Percentiles rank a stretch among this genome's conserved stretches.
Conservation (phyloP, 2,329 filamentous ascomycete genomes). For the Chaetomium olivaceum region DNA sequence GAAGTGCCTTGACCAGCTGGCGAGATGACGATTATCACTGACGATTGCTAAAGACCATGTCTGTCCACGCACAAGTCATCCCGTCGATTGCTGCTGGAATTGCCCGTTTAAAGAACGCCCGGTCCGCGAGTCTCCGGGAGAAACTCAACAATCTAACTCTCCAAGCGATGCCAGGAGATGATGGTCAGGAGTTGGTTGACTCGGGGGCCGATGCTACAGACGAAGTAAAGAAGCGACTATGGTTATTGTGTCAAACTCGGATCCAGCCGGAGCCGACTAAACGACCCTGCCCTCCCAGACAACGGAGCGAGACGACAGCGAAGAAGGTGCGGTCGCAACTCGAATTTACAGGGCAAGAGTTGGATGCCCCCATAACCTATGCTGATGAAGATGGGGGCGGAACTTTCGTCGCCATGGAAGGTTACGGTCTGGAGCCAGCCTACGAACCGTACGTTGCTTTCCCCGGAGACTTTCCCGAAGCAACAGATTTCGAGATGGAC, state of each 20-base stretch:
- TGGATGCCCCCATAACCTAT: background rate
- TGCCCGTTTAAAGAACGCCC: constrained; percentile 26
- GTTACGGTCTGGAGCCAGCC: background rate
- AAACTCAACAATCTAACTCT: constrained; percentile 23
- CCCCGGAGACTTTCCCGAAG: background rate
- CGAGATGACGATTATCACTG: constrained; percentile 14
- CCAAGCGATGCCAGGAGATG: background rate
- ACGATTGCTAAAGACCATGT: constrained; percentile 25
- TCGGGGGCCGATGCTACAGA: background rate
- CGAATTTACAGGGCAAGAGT: background rate
- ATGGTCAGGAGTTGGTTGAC: background rate
- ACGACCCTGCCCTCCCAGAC: constrained; percentile 2
- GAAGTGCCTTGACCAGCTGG: constrained; percentile 11
- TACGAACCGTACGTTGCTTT: background rate
- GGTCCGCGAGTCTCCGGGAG: constrained; percentile 26
- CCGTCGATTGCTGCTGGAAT: constrained; percentile 27
- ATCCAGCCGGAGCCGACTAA: constrained; percentile 24
- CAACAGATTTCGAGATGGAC: background rate
- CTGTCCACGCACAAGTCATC: constrained; percentile 28
- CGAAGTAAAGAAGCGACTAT: constrained; percentile 25
- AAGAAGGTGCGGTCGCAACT: background rate
- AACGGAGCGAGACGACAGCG: background rate
- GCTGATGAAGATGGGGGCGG: background rate
- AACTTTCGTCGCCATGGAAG: background rate
- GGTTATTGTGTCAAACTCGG: constrained; percentile 30